These are phyloP conservation scores for Alternaria infectoria DNA, from an alignment of 2,329 filamentous ascomycete species.

Conservation along the genomic window DNA sequence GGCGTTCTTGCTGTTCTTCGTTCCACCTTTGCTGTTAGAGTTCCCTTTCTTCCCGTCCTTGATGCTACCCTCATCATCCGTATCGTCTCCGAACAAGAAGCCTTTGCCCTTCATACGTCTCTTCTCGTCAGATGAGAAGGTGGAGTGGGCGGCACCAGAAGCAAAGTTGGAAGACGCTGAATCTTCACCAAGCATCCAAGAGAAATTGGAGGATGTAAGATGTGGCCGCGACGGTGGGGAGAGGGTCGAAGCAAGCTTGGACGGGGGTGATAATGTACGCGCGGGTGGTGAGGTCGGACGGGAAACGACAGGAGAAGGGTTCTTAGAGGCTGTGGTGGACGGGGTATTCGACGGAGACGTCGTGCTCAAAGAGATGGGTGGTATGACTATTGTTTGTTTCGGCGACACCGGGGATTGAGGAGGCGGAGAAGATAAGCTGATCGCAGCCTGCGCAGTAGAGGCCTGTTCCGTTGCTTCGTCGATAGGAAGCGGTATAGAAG, in stretches of 20 bases:
- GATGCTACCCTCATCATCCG: constrained; percentile 35
- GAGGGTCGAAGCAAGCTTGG: constrained; percentile 33
- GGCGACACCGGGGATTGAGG: constrained; percentile 22
- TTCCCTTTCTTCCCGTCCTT: constrained; percentile 31
- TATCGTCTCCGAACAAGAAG: constrained; percentile 51
- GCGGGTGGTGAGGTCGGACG: constrained; percentile 26
- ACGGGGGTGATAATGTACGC: constrained; percentile 10
- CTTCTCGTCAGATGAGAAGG: constrained; percentile 46
- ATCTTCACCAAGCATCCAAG: constrained; percentile 72
- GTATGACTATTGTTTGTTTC: constrained; percentile 27
- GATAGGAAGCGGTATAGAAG: constrained; percentile 51
- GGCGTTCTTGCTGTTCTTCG: constrained; percentile 21
- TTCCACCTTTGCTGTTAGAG: constrained; percentile 21
- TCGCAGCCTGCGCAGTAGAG: constrained; percentile 27
- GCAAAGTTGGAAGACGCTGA: constrained; percentile 43
- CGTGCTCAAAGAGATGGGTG: constrained; percentile 23
- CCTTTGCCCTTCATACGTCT: constrained; percentile 46
- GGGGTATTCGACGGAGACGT: constrained; percentile 7
- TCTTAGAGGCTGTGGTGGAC: constrained; percentile 1
- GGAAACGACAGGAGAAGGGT: constrained; percentile 12
- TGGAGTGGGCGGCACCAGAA: constrained; percentile 41
- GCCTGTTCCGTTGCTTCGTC: constrained; percentile 45
- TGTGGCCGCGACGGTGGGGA: constrained; percentile 63
- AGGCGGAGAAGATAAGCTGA: constrained; percentile 25
- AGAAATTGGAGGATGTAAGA: constrained; percentile 76